Conservation (phyloP, 805 yeast genomes). For the Yarrowia deformans region DNA sequence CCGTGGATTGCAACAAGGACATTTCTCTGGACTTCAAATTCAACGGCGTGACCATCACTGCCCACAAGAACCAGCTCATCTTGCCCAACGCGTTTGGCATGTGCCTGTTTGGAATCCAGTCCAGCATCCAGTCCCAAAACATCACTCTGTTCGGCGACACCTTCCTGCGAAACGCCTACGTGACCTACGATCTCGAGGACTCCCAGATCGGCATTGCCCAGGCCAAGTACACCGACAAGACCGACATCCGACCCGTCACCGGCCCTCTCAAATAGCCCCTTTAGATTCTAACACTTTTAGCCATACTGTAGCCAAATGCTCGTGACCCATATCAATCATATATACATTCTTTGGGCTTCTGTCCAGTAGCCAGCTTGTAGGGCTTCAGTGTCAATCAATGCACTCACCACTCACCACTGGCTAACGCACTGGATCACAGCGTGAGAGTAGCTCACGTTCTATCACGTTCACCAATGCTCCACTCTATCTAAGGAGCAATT, state of each 20-base stretch:
- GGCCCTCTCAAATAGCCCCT: slow-evolving; percentile 30
- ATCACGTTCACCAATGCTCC: too few species aligned
- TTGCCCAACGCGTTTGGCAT: too few species aligned
- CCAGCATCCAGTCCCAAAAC: slow-evolving; percentile 46
- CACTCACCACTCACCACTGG: too few species aligned
- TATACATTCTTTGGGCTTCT: too few species aligned
- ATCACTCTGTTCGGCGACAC: slow-evolving; percentile 60
- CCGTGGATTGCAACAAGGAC: slow-evolving; percentile 27
- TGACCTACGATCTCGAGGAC: slow-evolving; percentile 67
- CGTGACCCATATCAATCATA: too few species aligned
- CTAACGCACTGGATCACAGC: too few species aligned
- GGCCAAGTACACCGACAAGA: not conserved
- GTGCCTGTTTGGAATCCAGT: slow-evolving; percentile 45
- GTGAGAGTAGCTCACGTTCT: too few species aligned
- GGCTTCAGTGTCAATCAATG: too few species aligned
- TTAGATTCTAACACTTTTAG: too few species aligned
- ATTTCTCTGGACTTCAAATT: slow-evolving; percentile 42
- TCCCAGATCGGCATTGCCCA: slow-evolving; percentile 11
- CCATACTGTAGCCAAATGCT: too few species aligned
- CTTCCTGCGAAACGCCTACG: slow-evolving; percentile 68
- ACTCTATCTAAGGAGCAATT: slow-evolving; percentile 29
- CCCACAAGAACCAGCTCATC: not conserved
- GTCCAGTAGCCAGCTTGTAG: too few species aligned
- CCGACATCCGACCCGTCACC: slow-evolving; percentile 44
- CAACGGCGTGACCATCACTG: not conserved